Evolutionary conservation across 2,329 filamentous ascomycete species (phyloP), one percentile per base, ranked within the genome.

Genomic region (Rhynchosporium secalis): DNA sequence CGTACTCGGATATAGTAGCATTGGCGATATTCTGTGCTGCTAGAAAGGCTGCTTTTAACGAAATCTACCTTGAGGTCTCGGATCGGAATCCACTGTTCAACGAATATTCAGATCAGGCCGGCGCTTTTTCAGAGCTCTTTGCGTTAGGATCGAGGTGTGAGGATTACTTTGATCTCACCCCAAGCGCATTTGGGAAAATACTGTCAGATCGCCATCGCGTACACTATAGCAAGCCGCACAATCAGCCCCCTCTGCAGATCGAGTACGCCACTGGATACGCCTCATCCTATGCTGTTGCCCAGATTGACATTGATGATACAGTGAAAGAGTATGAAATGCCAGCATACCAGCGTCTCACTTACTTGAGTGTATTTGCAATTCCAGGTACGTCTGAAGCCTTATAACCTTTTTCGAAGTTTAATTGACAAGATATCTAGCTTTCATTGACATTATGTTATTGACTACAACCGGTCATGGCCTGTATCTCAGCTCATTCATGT

Each of bases 71-170:
- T n/a, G 56, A 58, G 20, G 56, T 58, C 2, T 58, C 56, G 15
- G 56, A 58, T 31, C 56, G 56, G 13, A 58, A 58, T n/a, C 56
- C 56, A 31, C 45, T 58, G n/a, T 58, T 58, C 56, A 58, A 58
- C 6, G 43, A 58, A 26, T 58, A 48, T 38, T 58, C 56, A n/a
- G 56, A 58, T 49, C 56, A 58, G 40, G 56, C 56, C 9, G 56
- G 56, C 26, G 56, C 56, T 10, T 58, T 58, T 10, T 49, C 56
- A 2, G 56, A 58, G 43, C n/a, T 58, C 9, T 58, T 58, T 48
- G 56, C 56, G 3, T 49, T 58, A 20, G 56, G 56, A 1, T 58
- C 56, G 15, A 47, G 56, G 29, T 58, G 56, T 40, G 56, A 58
- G 56, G 56, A 58, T 31, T 58, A 58, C 26, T 58, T 58, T 49